Evolutionary conservation across 1,139 yeast genomes (phyloP).

Genomic region (Suhomyces panamericanus): DNA sequence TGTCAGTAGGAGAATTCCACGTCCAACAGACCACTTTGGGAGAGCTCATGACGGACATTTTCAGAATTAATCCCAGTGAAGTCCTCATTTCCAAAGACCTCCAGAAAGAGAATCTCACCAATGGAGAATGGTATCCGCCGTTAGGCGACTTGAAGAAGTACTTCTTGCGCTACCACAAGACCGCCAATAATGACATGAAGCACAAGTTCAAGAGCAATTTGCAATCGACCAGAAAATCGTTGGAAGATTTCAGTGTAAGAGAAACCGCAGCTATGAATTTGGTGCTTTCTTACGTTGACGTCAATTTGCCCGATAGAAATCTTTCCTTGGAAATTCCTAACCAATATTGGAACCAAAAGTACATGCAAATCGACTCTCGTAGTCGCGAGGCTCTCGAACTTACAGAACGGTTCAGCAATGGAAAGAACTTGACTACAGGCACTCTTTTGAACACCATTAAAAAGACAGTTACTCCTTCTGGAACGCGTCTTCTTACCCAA

Average conservation of each 20-base stretch:
- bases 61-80: constrained; percentile 70
- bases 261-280: constrained; percentile 49
- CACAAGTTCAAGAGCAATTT: constrained; percentile 45
- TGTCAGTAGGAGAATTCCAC: constrained; percentile 77
- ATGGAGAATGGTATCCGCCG: constrained; percentile 58
- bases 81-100: constrained; percentile 49
- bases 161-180: constrained; percentile 55
- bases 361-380: constrained; percentile 78
- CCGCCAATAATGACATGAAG: constrained; percentile 33
- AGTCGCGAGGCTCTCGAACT: constrained; percentile 84
- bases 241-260: constrained; percentile 53
- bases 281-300: constrained; percentile 40
- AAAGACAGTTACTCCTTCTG: constrained; percentile 77
- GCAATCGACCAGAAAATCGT: constrained; percentile 53
- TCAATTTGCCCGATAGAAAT: constrained; percentile 43
- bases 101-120: constrained; percentile 31
- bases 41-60: constrained; percentile 58
- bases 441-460: constrained; percentile 68
- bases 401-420: constrained; percentile 51
- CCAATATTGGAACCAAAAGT: constrained; percentile 43
- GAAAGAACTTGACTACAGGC: constrained; percentile 59
- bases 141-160: constrained; percentile 61
- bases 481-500: constrained; percentile 70
- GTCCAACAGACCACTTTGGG: constrained; percentile 61
- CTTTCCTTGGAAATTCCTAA: constrained; percentile 40